Evolutionary conservation across 208 protist genomes (phyloP).

Genomic region (Trypanosoma platydactyli): DNA sequence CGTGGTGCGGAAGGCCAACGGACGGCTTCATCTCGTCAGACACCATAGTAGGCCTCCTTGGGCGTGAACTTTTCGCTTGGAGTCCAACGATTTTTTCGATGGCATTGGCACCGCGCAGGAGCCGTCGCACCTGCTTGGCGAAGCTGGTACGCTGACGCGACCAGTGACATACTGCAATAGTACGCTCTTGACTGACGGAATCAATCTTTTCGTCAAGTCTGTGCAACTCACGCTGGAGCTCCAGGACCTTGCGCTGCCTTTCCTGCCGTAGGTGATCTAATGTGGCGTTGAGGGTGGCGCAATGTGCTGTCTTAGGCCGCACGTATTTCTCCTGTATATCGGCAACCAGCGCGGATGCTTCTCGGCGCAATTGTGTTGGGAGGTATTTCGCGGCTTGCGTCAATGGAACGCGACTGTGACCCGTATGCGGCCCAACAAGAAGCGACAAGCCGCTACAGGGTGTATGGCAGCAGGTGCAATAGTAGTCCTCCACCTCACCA

Average conservation of each 20-base stretch:
- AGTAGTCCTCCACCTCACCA: constrained; percentile 44
- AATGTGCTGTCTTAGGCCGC: constrained; percentile 29
- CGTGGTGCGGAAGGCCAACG: neutral
- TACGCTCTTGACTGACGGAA: constrained; percentile 35
- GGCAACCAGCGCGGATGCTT: constrained; percentile 33
- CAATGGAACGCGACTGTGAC: constrained; percentile 60
- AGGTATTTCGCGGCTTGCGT: constrained; percentile 37
- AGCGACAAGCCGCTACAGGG: constrained; percentile 51
- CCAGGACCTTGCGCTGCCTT: constrained; percentile 29
- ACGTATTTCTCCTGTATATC: constrained; percentile 38
- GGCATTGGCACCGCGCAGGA: constrained; percentile 33
- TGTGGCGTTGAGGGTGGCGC: constrained; percentile 26
- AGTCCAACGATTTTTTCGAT: constrained; percentile 12
- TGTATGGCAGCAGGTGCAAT: constrained; percentile 61
- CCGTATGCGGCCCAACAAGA: constrained; percentile 70
- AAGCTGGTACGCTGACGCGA: constrained; percentile 40
- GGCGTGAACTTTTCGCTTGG: neutral
- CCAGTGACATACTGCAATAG: constrained; percentile 57
- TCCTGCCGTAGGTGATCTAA: constrained; percentile 32
- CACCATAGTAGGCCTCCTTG: neutral
- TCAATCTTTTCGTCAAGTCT: constrained; percentile 42
- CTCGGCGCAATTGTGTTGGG: constrained; percentile 47
- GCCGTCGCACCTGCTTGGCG: constrained; percentile 16
- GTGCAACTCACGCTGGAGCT: constrained; percentile 35
- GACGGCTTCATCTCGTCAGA: neutral